These are phyloP conservation scores for Yamadazyma endophytica DNA, from an alignment of 805 yeast genomes.

Conservation along the genomic window DNA sequence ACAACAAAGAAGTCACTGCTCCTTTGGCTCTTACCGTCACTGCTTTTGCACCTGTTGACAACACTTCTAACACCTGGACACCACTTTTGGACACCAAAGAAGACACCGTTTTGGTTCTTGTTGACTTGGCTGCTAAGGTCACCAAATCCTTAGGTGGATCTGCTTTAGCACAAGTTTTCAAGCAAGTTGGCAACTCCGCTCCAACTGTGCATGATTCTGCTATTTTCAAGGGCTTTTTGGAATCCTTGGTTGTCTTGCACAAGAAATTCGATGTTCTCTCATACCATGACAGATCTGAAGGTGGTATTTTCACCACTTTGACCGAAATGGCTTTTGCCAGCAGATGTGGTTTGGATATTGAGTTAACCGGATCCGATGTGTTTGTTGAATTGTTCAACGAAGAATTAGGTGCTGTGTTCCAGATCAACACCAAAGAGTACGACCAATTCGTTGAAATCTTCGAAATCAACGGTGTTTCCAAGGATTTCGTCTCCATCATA, in stretches of 20 bases:
- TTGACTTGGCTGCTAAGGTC: constrained; percentile 64
- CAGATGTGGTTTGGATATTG: constrained; percentile 73
- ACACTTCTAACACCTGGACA: constrained; percentile 93
- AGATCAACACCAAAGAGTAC: constrained; percentile 53
- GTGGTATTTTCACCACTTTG: constrained; percentile 84
- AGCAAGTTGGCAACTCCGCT: constrained; percentile 74
- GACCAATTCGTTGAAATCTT: constrained; percentile 55
- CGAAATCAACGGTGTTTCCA: constrained; percentile 52
- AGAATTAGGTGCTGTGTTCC: constrained; percentile 96
- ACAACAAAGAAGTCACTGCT: constrained; percentile 85
- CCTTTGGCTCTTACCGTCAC: constrained; percentile 90
- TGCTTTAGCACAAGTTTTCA: constrained; percentile 89
- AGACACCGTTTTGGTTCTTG: constrained; percentile 65
- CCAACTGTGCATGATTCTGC: constrained; percentile 77
- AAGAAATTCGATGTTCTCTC: constrained; percentile 63
- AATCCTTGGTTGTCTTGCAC: constrained; percentile 70
- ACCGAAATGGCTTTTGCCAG: constrained; percentile 97
- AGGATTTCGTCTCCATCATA: constrained; percentile 51
- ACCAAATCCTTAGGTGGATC: constrained; percentile 79
- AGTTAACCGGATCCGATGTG: constrained; percentile 37
- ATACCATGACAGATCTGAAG: constrained; percentile 95
- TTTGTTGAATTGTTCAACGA: constrained; percentile 75
- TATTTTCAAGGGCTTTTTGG: constrained; percentile 65
- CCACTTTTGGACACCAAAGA: constrained; percentile 63
- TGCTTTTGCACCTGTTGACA: constrained; percentile 81